Evolutionary conservation across 805 yeast genomes (phyloP), one percentile per base, ranked within the genome.

Genomic region (Blastobotrys americana): DNA sequence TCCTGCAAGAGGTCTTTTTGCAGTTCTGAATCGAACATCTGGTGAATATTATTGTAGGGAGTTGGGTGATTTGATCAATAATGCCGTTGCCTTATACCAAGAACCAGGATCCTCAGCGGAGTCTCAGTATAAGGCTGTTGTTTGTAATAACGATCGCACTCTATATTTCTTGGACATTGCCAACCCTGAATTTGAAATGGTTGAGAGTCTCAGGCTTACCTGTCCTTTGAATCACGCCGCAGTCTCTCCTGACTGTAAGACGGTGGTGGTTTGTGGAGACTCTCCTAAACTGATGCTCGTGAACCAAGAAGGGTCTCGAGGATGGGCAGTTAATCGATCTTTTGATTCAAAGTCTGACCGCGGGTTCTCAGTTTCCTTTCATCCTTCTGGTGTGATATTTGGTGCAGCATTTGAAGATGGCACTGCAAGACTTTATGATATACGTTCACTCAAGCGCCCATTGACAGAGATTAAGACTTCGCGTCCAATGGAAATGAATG

Each of bases 341-440:
- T 69, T 78, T 42, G 70, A 68, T 45, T 80, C 90, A 0, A 61
- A 68, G 2, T 79, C 82, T 46, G 95, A 84, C 53, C 76, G 82
- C 38, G 96, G 96, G 2, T 85, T 88, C 58, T 88, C 95, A 3
- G 78, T 85, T 0, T 76, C 83, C 22, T 88, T 81, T 66, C 80
- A 82, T 48, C 74, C 81, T n/a, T 80, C 85, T 37, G 95, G 90
- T 17, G 54, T 71, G 42, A 72, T 78, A 50, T 83, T 89, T 59
- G 80, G 93, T 1, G 78, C 84, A 0, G 80, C 88, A 19, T 87
- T 87, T 60, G 96, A 89, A 63, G 88, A 84, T 58, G 97, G 97
- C 4, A 67, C 77, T 17, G 80, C 90, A 48, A 69, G 80, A 50
- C 65, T 89, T 5, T 89, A 80, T 59, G 97, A 89, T 61, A 60